These are phyloP conservation scores for Backusella mclennaniae DNA, from an alignment of 192 early-diverging fungal genomes.

Conservation along the genomic window DNA sequence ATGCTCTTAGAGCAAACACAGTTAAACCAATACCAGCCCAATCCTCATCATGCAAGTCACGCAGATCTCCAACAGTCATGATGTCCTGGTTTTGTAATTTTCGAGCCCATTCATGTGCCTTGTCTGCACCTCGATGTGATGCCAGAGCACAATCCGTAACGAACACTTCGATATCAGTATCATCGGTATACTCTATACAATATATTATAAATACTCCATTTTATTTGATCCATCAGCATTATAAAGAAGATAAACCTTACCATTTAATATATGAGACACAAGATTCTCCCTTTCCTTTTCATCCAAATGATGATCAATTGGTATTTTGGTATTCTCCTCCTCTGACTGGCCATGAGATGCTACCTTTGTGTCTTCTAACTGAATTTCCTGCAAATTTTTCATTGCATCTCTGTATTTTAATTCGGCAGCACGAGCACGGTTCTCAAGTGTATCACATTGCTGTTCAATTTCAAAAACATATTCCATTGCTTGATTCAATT, in stretches of 20 bases:
- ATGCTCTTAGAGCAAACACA: constrained; percentile 53
- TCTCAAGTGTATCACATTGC: constrained; percentile 25
- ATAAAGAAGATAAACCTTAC: neutral
- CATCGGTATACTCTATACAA: constrained; percentile 41
- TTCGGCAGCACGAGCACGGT: constrained; percentile 18
- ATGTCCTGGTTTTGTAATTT: constrained; percentile 76
- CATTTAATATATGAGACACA: neutral
- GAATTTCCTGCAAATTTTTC: constrained; percentile 10
- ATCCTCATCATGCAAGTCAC: constrained; percentile 71
- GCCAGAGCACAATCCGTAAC: constrained; percentile 65
- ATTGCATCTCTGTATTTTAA: constrained; percentile 24
- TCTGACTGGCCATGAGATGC: neutral
- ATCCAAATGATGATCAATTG: neutral
- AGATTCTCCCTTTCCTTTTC: neutral
- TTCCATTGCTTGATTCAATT: constrained; percentile 25
- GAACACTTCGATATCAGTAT: constrained; percentile 67
- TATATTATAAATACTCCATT: no score
- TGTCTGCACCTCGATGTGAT: constrained; percentile 64
- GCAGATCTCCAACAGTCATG: constrained; percentile 76
- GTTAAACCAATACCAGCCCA: constrained; percentile 64
- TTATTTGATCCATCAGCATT: no score
- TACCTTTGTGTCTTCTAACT: neutral
- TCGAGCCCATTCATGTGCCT: constrained; percentile 71
- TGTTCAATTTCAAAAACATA: constrained; percentile 26
- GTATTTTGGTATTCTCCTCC: neutral